Evolutionary conservation across 805 yeast genomes (phyloP).

Genomic region (Candida tallmaniae): DNA sequence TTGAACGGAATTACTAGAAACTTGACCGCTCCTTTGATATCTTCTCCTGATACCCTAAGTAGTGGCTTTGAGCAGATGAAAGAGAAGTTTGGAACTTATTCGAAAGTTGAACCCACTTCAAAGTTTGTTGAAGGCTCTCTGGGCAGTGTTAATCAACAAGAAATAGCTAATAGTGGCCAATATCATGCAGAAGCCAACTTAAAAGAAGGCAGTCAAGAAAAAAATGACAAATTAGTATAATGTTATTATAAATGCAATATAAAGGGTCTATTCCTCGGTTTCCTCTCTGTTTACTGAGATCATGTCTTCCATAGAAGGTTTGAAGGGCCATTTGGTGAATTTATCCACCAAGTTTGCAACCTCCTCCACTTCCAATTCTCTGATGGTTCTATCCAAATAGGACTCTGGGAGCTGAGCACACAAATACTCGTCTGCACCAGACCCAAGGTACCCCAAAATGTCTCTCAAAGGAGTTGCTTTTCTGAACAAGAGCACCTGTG

Average conservation of each 20-base stretch:
- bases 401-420: constrained; percentile 23
- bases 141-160: no score
- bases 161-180: no score
- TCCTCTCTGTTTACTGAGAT: constrained; percentile 9
- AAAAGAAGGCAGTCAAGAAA: neutral
- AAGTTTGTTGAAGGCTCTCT: no score
- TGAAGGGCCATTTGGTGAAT: constrained; percentile 81
- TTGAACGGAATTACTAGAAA: neutral
- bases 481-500: constrained; percentile 54
- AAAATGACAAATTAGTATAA: no score
- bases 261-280: neutral
- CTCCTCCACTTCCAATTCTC: constrained; percentile 53
- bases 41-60: constrained; percentile 5
- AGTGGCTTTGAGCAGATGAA: constrained; percentile 8
- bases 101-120: no score
- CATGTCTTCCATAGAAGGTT: constrained; percentile 43
- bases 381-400: constrained; percentile 41
- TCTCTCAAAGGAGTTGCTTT: constrained; percentile 34
- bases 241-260: no score
- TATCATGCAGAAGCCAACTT: no score
- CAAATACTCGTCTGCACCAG: constrained; percentile 68
- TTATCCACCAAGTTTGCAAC: constrained; percentile 44
- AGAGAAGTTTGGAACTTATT: no score
- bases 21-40: neutral
- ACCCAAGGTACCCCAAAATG: constrained; percentile 58